phyloP scores from a whole-genome alignment of 768 basidiomycete species.

The Leccinum boreale region DNA sequence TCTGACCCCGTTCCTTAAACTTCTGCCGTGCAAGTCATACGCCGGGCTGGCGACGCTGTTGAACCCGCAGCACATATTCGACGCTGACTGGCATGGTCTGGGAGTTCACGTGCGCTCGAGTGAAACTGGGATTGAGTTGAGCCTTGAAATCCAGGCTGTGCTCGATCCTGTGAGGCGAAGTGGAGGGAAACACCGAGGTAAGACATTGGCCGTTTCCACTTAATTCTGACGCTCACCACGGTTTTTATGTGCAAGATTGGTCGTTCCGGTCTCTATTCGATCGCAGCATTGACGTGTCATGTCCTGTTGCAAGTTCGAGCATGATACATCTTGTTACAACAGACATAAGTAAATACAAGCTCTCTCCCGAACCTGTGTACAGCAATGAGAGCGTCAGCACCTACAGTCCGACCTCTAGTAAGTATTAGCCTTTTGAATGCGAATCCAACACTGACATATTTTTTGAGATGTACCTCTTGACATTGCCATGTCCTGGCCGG shows the following conservation, averaged over 20 bases:
- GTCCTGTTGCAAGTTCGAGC: conserved; percentile 69
- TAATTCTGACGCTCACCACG: conserved; percentile 1
- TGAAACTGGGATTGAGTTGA: conserved; percentile 57
- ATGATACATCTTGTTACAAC: conserved; percentile 50
- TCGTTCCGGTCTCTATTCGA: conserved; percentile 67
- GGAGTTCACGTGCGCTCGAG: conserved; percentile 72
- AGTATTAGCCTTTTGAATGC: neutral
- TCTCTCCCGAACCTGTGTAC: conserved; percentile 51
- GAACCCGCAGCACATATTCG: conserved; percentile 83
- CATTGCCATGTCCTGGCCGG: conserved; percentile 54
- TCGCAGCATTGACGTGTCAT: conserved; percentile 56
- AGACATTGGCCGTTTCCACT: conserved; percentile 1
- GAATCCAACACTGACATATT: neutral
- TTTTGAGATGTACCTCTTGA: conserved; percentile 42
- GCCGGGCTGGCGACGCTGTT: conserved; percentile 83
- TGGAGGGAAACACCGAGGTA: conserved; percentile 54
- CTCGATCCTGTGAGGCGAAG: conserved; percentile 68
- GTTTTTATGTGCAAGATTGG: conserved; percentile 54
- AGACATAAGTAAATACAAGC: conserved; percentile 36
- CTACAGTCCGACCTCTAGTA: conserved; percentile 53
- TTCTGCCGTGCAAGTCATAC: conserved; percentile 86
- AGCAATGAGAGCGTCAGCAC: conserved; percentile 35
- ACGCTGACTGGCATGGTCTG: conserved; percentile 90
- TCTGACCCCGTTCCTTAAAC: conserved; percentile 91
- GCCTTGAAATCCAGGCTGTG: conserved; percentile 71